Evolutionary conservation across 805 yeast genomes (phyloP).

Genomic region (Candida ulmi): DNA sequence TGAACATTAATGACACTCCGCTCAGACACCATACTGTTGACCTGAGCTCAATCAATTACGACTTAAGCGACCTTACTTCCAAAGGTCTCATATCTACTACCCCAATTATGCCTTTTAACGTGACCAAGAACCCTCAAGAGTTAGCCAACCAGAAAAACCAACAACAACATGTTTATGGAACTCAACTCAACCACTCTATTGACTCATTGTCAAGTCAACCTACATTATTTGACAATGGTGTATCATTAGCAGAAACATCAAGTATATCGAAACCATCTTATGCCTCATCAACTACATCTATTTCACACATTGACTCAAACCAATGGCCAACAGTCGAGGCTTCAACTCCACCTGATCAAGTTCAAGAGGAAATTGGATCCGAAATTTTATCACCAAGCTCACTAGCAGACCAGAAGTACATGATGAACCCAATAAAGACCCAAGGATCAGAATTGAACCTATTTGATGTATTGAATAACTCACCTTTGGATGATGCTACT

Average conservation of each 20-base stretch:
- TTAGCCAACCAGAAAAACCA: no score
- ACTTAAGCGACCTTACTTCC: constrained; percentile 9
- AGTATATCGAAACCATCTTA: not conserved
- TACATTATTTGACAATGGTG: no score
- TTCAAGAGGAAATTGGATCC: not conserved
- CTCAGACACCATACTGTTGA: constrained; percentile 23
- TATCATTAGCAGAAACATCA: no score
- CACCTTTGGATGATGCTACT: constrained; percentile 16
- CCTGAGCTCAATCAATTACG: constrained; percentile 12
- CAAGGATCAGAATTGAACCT: constrained; percentile 1
- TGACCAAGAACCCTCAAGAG: not conserved
- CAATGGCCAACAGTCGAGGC: constrained; percentile 18
- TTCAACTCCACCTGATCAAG: constrained; percentile 12
- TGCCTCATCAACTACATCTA: constrained; percentile 1
- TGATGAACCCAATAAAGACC: not conserved
- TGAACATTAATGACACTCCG: constrained; percentile 19
- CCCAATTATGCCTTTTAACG: not conserved
- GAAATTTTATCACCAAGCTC: constrained; percentile 19
- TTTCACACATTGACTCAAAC: constrained; percentile 6
- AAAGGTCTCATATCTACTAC: not conserved
- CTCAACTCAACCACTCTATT: constrained; percentile 1
- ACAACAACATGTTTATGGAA: not conserved
- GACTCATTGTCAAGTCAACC: no score
- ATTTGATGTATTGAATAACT: constrained; percentile 11
- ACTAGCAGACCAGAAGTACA: constrained; percentile 10